Base-by-base conservation (phyloP, 23 red algal genomes). In the Pyropia haitanensis region DNA sequence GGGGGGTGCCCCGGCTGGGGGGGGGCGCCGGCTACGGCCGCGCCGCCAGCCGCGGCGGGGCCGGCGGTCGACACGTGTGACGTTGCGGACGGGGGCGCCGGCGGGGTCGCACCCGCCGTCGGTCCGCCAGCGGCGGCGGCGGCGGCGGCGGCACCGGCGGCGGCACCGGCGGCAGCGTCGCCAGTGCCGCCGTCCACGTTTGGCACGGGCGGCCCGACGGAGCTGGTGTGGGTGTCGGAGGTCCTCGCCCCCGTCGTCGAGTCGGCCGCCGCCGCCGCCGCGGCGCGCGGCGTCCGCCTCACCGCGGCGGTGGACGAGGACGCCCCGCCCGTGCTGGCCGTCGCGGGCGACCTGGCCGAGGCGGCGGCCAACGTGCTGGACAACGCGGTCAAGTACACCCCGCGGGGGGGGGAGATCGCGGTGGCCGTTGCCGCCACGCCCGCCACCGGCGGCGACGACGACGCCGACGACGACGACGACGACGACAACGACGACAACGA, bases 311-410 rank as follows among this genome's bases (percentile, higher is more conserved):
- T 89, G 27, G 85, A 79, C 33, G 70, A 81, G 51, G 87, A 91
- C 60, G 52, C 68, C 31, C 80, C 89, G 13, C 71, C 89, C 14
- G 72, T 86, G 16, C 32, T 80, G 14, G 73, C 77, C 18, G 51
- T 75, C 24, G 80, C 58, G 24, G 59, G 30, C 22, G 67, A 51
- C 22, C 25, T 95, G 15, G 64, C 73, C 57, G 89, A 95, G 64
- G 72, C 73, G 15, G 64, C 78, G 26, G 51, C 53, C 18, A 86
- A 78, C 33, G 54, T 86, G 22, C 59, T 86, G 22, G 89, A 95
- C n/a, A 95, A 95, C 53, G 61, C 75, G 2, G 28, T 87, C 48
- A 80, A 95, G 62, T 95, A 87, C 26, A 79, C 89, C 3, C 72
- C 80, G 14, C 31, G 27, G 17, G 89, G 80, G 20, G 60, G 58